phyloP scores from a whole-genome alignment of 495 filamentous ascomycete species.

The Xylaria venustula region DNA sequence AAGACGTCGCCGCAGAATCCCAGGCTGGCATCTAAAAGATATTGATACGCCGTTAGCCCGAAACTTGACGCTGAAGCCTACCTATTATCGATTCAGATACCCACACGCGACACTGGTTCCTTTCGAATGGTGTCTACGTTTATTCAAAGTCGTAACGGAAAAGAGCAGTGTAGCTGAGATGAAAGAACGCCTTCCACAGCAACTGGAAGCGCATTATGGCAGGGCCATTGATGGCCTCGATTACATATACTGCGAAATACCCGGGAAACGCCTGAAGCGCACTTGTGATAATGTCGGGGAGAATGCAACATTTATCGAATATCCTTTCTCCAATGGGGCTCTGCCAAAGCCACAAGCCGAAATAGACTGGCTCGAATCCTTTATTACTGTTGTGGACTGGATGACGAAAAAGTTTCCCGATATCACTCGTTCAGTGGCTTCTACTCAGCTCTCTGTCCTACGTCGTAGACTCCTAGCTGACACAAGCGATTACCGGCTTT shows the following conservation, averaged over 20 bases:
- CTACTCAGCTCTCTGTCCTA: neutral
- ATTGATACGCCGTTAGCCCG: neutral
- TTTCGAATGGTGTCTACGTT: slow-evolving; percentile 8
- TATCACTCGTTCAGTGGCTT: neutral
- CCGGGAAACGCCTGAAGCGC: neutral
- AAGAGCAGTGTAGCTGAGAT: neutral
- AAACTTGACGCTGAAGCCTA: neutral
- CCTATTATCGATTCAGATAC: slow-evolving; percentile 1
- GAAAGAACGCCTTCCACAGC: neutral
- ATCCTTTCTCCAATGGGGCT: slow-evolving; percentile 3
- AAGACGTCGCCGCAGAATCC: neutral
- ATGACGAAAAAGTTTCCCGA: slow-evolving; percentile 11
- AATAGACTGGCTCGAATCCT: slow-evolving; percentile 6
- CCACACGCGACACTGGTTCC: slow-evolving; percentile 5
- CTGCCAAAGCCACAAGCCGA: slow-evolving; percentile 7
- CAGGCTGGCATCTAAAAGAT: neutral
- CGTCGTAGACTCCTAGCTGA: slow-evolving; percentile 3
- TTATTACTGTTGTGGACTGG: neutral
- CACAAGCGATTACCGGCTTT: neutral
- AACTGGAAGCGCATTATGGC: neutral
- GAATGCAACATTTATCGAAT: neutral
- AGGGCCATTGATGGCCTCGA: neutral
- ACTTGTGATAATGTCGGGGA: neutral
- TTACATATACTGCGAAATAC: slow-evolving; percentile 1
- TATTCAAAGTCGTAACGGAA: neutral